phyloP scores from a whole-genome alignment of 129 eudicot species.

The Erigeron canadensis region DNA sequence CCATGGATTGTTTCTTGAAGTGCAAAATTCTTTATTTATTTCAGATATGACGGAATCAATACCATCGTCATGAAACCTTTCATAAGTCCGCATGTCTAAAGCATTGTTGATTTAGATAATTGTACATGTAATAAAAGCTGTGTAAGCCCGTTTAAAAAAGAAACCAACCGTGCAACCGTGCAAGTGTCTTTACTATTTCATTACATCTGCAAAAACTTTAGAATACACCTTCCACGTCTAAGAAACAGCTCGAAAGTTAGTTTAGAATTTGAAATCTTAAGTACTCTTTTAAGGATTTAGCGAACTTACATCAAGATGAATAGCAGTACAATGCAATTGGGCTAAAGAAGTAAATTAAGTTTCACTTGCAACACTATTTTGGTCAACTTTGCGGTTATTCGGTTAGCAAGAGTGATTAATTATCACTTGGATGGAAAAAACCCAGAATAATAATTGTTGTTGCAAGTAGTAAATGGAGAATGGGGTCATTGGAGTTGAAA shows the following conservation, averaged over 20 bases:
- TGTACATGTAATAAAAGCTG: too few species aligned
- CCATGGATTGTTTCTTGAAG: too few species aligned
- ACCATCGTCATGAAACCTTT: too few species aligned
- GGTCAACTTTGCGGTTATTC: constrained; percentile 13
- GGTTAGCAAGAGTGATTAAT: constrained; percentile 7
- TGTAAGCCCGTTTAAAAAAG: too few species aligned
- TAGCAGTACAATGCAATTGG: neutral
- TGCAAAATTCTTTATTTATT: too few species aligned
- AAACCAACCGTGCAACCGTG: too few species aligned
- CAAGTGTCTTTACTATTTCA: too few species aligned
- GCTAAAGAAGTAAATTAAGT: neutral
- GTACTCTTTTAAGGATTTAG: neutral
- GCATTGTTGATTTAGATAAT: too few species aligned
- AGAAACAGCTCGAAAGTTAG: neutral
- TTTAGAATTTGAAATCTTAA: neutral
- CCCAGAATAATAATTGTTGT: constrained; percentile 20
- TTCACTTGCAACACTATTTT: constrained; percentile 6
- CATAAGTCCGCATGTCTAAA: too few species aligned
- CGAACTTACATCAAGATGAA: neutral
- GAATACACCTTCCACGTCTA: neutral
- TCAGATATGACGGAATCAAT: too few species aligned
- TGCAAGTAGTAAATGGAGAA: constrained; percentile 17
- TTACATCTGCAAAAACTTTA: neutral
- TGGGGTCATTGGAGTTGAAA: constrained; percentile 22
- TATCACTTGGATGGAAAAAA: constrained; percentile 2